Percentiles rank a stretch among this genome's conserved stretches.
Conservation (phyloP, 2,329 filamentous ascomycete species). For the Alternaria brassicicola region DNA sequence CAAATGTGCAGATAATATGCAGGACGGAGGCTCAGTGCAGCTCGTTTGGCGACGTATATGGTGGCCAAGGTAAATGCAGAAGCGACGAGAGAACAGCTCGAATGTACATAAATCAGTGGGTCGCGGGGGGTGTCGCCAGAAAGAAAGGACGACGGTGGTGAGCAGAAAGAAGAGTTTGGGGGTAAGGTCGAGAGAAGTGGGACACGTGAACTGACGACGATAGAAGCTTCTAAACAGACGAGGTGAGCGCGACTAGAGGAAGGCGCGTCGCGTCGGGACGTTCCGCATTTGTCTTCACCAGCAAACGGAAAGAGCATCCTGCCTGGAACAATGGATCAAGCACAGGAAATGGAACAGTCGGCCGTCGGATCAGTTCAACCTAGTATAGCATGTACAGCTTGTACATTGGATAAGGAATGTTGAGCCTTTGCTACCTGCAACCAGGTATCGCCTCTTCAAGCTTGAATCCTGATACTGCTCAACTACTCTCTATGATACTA, state of each 20-base stretch:
- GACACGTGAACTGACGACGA: constrained; percentile 20
- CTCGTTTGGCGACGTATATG: constrained; percentile 44
- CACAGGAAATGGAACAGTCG: background rate
- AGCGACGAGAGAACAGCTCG: constrained; percentile 31
- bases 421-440: background rate
- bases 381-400: background rate
- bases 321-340: background rate
- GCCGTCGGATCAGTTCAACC: background rate
- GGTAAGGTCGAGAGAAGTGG: constrained; percentile 12
- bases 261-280: constrained; percentile 19
- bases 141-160: constrained; percentile 31
- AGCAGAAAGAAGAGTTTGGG: constrained; percentile 11
- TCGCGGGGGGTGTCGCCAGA: constrained; percentile 3
- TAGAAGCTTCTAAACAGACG: constrained; percentile 10
- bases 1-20: constrained; percentile 47
- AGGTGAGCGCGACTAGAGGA: constrained; percentile 18
- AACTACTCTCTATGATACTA: constrained; percentile 48
- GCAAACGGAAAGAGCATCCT: background rate
- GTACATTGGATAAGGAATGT: background rate
- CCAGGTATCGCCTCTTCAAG: background rate
- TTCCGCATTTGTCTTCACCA: constrained; percentile 17
- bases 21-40: constrained; percentile 33
- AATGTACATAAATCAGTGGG: constrained; percentile 36
- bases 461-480: background rate
- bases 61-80: constrained; percentile 47